Conservation (phyloP, 305 asterid genomes). For the Stenogyne calaminthoides region DNA sequence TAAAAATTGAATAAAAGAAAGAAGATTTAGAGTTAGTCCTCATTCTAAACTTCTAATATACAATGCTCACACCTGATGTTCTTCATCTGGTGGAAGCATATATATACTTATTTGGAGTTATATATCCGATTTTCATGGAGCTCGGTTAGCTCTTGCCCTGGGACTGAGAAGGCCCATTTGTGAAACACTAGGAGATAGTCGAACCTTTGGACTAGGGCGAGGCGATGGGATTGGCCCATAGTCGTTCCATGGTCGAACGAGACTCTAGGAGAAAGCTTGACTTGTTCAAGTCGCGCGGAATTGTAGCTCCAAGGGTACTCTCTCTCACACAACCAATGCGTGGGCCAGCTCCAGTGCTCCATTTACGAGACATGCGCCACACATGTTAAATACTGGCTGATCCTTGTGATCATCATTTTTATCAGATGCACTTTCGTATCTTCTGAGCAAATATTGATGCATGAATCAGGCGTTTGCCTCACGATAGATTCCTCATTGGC, state of each 20-base stretch:
- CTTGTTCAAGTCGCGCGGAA: constrained; percentile 80
- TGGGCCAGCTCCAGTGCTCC: constrained; percentile 82
- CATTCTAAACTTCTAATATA: not conserved
- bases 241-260: constrained; percentile 35
- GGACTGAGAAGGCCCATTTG: constrained; percentile 89
- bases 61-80: not conserved
- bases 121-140: not conserved
- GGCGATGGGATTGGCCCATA: constrained; percentile 92
- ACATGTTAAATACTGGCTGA: constrained; percentile 42
- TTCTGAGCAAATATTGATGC: constrained; percentile 21
- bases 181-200: constrained; percentile 73
- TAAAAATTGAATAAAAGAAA: not conserved
- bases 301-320: constrained; percentile 79
- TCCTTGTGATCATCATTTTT: constrained; percentile 12
- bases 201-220: constrained; percentile 82
- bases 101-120: not conserved
- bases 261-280: constrained; percentile 75
- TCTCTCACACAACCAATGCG: constrained; percentile 75
- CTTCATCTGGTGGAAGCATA: not conserved
- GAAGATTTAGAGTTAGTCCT: not conserved
- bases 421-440: constrained; percentile 20
- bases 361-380: constrained; percentile 62
- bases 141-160: constrained; percentile 50
- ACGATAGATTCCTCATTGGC: constrained; percentile 32
- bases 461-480: not conserved